These are phyloP conservation scores for Dendrobium huoshanense DNA, from an alignment of 106 monocot genomes.

Conservation along the genomic window DNA sequence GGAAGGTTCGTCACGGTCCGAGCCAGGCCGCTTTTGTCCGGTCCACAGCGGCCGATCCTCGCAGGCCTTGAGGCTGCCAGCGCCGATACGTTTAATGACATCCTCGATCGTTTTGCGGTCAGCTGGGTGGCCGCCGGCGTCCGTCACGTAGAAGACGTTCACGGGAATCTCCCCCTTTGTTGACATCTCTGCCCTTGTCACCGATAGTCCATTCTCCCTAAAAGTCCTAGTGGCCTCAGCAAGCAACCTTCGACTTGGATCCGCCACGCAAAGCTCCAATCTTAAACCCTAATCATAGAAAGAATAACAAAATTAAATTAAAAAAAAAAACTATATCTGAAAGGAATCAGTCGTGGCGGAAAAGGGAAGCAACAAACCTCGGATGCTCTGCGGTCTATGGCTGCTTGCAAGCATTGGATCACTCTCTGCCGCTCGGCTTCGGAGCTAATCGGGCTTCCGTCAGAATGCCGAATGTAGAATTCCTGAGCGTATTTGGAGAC, in stretches of 20 bases:
- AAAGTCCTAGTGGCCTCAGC: constrained; percentile 78
- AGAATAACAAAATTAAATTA: no score
- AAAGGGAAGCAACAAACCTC: constrained; percentile 31
- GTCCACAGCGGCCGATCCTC: constrained; percentile 15
- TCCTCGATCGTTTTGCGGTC: constrained; percentile 52
- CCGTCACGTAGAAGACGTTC: constrained; percentile 84
- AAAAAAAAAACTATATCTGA: not conserved
- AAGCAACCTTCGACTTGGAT: constrained; percentile 49
- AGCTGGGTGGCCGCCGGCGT: constrained; percentile 42
- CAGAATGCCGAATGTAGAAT: constrained; percentile 78
- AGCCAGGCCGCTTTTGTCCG: constrained; percentile 7
- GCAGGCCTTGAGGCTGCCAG: constrained; percentile 29
- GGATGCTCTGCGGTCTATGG: constrained; percentile 64
- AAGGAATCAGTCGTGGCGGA: not conserved
- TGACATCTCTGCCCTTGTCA: constrained; percentile 61
- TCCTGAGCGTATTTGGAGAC: constrained; percentile 41
- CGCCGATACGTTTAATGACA: constrained; percentile 53
- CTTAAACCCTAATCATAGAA: constrained; percentile 53
- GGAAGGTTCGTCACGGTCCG: not conserved
- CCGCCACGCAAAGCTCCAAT: constrained; percentile 56
- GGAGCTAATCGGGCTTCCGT: constrained; percentile 81
- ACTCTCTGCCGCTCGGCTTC: constrained; percentile 78
- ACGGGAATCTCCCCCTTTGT: constrained; percentile 44
- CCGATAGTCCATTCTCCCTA: constrained; percentile 81
- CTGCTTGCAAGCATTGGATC: constrained; percentile 81